Base-by-base conservation (phyloP, 2,329 filamentous ascomycete species). In the Monilinia laxa region DNA sequence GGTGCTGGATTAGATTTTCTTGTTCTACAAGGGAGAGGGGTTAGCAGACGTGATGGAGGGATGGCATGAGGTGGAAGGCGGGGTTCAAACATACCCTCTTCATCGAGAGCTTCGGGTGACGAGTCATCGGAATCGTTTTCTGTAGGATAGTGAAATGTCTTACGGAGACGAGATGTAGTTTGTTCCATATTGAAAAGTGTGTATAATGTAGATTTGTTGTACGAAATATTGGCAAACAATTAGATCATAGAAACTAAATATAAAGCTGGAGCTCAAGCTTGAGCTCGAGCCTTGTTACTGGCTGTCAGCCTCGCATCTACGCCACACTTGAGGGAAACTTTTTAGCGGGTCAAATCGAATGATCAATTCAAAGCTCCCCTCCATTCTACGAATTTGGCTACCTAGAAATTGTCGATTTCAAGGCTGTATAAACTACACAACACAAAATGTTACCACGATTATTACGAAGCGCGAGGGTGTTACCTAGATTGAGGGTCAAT, bases 131-230 rank as follows among this genome's bases (percentile, higher is more conserved):
- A 79, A 69, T 83, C 81, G 58, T 83, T 82, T 73, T 90, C 87
- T 66, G 81, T 78, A 5, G 90, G 90, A 79, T 94, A 95, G 68
- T 84, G 85, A 79, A 96, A 95, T 11, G 90, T 89, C 73, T 85
- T 89, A 74, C 93, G 88, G 55, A 95, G 81, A 70, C 90, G 87
- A 63, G 90, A 81, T 52, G 84, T 78, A 18, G 73, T 70, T 53
- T 68, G 57, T 14, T 71, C 71, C 72, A 75, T 76, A 20, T 68
- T 68, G 14, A 35, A n/a, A 25, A 47, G 3, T 40, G 4, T 31
- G 18, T 25, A 25, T 49, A 35, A 51, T 20, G 23, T 35, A 49
- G 14, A 47, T 28, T 31, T 38, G 42, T 40, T 49, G 18, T 28
- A 47, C 1, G 45, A 23, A 18, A 23, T 59, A 5, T 16, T 47